Conservation (phyloP, 305 asterid genomes). For the Coffea humblotiana region DNA sequence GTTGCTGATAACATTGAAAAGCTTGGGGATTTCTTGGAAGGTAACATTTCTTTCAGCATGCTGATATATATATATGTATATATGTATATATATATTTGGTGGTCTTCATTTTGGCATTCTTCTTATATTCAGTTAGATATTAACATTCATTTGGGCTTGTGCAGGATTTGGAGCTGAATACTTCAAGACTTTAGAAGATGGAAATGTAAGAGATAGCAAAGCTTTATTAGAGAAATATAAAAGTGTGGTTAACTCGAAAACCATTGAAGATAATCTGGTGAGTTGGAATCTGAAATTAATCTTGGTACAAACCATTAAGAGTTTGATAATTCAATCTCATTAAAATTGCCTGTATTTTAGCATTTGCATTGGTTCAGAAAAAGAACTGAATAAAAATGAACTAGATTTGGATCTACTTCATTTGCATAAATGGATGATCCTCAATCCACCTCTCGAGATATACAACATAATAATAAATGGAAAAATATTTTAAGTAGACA, state of each 20-base stretch:
- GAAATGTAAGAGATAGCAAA: conserved; percentile 26
- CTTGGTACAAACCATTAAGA: not conserved
- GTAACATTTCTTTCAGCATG: conserved; percentile 2
- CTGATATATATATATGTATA: not conserved
- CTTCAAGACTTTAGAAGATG: conserved; percentile 29
- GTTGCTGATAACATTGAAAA: conserved; percentile 43
- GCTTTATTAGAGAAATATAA: conserved; percentile 28
- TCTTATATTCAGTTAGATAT: not conserved
- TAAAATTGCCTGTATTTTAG: no score
- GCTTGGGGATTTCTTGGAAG: conserved; percentile 41
- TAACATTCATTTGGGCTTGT: not conserved
- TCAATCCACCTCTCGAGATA: no score
- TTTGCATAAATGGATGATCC: no score
- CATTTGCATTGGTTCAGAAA: no score
- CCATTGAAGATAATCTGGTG: conserved; percentile 40
- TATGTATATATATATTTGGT: no score
- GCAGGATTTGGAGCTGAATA: conserved; percentile 58
- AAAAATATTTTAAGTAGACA: no score
- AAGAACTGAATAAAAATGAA: no score
- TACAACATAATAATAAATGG: no score
- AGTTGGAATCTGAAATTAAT: not conserved
- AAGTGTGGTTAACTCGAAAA: conserved; percentile 36
- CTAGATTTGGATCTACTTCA: no score
- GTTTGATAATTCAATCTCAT: not conserved
- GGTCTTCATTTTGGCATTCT: not conserved